phyloP scores from a whole-genome alignment of 805 yeast genomes.

The Wickerhamomyces strasburgensis region DNA sequence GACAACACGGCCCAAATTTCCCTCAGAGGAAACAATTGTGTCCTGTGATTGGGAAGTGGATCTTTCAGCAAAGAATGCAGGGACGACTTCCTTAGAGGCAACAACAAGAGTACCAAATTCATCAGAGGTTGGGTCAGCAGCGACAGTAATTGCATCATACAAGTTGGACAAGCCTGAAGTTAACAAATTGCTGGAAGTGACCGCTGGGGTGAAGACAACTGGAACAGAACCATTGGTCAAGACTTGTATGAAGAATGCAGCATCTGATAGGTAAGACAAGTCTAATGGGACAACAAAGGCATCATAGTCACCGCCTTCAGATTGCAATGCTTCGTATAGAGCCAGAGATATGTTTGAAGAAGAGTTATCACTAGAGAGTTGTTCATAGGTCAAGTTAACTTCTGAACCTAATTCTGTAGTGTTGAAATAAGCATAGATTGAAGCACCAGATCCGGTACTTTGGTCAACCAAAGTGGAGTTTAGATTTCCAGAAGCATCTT shows the following conservation, averaged over 20 bases:
- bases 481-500: neutral
- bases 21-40: conserved; percentile 33
- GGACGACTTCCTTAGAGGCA: conserved; percentile 37
- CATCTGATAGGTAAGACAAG: conserved; percentile 45
- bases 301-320: conserved; percentile 29
- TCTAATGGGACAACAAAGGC: conserved; percentile 49
- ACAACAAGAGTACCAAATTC: conserved; percentile 45
- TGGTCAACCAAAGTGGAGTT: neutral
- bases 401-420: conserved; percentile 1
- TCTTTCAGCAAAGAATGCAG: conserved; percentile 47
- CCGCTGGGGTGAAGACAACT: conserved; percentile 46
- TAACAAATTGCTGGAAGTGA: conserved; percentile 47
- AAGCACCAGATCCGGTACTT: neutral
- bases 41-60: conserved; percentile 44
- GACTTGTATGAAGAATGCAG: conserved; percentile 43
- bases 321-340: conserved; percentile 32
- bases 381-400: conserved; percentile 35
- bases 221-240: conserved; percentile 33
- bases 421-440: conserved; percentile 8
- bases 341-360: conserved; percentile 26
- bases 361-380: conserved; percentile 27
- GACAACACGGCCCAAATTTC: conserved; percentile 43
- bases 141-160: conserved; percentile 45
- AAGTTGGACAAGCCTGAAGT: conserved; percentile 49
- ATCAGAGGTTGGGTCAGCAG: conserved; percentile 32